A percentile compares a stretch with the other conserved stretches of the same genome.
phyloP scores from a whole-genome alignment of 768 basidiomycete species.

The Trametes meyenii region DNA sequence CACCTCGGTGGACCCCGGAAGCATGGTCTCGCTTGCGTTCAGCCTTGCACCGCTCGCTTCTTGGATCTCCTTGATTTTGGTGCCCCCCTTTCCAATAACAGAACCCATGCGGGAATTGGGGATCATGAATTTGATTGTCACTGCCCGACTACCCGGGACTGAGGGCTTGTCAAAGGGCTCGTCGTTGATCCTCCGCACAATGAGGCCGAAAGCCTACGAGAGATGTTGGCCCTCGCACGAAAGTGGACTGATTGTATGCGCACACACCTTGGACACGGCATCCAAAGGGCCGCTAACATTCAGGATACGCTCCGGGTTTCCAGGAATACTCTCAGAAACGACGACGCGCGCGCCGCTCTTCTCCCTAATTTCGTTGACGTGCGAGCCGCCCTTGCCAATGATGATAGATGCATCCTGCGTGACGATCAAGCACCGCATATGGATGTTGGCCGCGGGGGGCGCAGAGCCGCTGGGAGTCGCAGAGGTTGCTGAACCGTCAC shows the following conservation, averaged over 20 bases:
- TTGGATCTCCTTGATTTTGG: conserved; percentile 99
- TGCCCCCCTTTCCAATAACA: conserved; percentile 96
- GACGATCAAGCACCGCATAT: conserved; percentile 98
- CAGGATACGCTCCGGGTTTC: conserved; percentile 98
- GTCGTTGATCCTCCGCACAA: conserved; percentile 98
- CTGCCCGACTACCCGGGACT: conserved; percentile 95
- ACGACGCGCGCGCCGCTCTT: conserved; percentile 96
- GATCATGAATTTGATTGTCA: conserved; percentile 99
- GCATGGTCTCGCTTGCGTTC: conserved; percentile 97
- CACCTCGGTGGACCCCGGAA: conserved; percentile 99
- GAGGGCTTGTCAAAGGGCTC: conserved; percentile 98
- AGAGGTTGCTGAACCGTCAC: conserved; percentile 46
- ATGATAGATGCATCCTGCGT: conserved; percentile 99
- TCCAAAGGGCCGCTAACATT: conserved; percentile 96
- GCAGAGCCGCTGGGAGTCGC: conserved; percentile 57
- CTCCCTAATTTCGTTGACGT: conserved; percentile 98
- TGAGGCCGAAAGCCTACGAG: conserved; percentile 91
- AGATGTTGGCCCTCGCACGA: not conserved
- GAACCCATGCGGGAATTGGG: conserved; percentile 99
- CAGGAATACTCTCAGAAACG: conserved; percentile 98
- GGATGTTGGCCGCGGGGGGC: conserved; percentile 81
- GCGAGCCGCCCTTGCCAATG: conserved; percentile 93
- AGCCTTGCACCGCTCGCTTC: conserved; percentile 95
- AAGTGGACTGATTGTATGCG: not conserved
- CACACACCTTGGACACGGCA: conserved; percentile 92